A percentile compares a stretch with the other conserved stretches of the same genome.
Evolutionary conservation across 768 basidiomycete species (phyloP).

Genomic region (Royoungia palumana): DNA sequence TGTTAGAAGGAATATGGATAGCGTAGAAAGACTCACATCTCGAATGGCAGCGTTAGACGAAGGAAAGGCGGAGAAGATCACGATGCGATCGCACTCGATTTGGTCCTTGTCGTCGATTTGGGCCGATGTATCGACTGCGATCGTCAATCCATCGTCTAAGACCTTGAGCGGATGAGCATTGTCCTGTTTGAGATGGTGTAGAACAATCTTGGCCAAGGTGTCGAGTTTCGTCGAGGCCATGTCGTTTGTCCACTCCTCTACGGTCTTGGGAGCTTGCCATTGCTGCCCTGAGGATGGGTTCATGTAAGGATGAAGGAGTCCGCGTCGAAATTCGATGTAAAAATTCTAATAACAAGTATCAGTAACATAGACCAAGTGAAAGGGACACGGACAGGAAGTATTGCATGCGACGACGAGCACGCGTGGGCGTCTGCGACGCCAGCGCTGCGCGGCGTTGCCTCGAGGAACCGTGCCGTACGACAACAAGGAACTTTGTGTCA

Average conservation of each 20-base stretch:
- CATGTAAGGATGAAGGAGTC: not conserved
- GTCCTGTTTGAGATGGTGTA: not conserved
- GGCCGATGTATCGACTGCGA: not conserved
- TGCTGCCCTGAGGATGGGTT: too few species aligned
- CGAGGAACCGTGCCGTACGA: too few species aligned
- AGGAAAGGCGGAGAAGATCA: not conserved
- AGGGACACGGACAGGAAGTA: too few species aligned
- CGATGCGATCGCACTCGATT: not conserved
- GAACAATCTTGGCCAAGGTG: not conserved
- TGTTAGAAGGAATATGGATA: not conserved
- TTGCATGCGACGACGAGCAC: too few species aligned
- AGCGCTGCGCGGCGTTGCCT: too few species aligned
- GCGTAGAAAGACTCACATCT: not conserved
- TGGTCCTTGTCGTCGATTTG: not conserved
- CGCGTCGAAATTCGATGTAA: slow-evolving; percentile 1
- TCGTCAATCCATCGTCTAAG: not conserved
- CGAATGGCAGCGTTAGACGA: not conserved
- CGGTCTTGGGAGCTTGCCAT: too few species aligned
- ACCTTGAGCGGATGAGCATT: not conserved
- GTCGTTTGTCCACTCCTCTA: not conserved
- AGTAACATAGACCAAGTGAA: too few species aligned
- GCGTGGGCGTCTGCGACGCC: too few species aligned
- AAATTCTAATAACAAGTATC: not conserved
- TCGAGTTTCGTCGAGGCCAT: not conserved
- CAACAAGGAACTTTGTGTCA: too few species aligned